Conservation (phyloP, 1,139 yeast genomes). For the Diutina pseudorugosa region DNA sequence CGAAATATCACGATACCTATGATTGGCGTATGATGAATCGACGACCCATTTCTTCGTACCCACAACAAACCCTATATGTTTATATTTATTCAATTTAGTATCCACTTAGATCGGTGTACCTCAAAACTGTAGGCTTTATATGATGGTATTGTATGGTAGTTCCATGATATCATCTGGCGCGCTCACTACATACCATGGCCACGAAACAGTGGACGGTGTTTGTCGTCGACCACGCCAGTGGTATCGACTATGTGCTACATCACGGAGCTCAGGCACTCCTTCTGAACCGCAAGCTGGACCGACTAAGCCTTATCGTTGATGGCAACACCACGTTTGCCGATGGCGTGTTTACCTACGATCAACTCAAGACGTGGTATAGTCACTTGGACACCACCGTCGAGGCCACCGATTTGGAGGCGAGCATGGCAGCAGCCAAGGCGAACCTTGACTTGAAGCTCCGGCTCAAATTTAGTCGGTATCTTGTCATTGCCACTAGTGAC, state of each 20-base stretch:
- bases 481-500: neutral
- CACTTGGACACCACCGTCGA: neutral
- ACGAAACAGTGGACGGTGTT: conserved; percentile 3
- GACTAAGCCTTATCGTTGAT: neutral
- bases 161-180: neutral
- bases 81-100: too few relatives aligned
- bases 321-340: neutral
- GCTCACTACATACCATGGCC: neutral
- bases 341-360: neutral
- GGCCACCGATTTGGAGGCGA: neutral
- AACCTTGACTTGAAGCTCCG: neutral
- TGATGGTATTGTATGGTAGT: too few relatives aligned
- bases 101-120: too few relatives aligned
- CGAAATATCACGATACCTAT: too few relatives aligned
- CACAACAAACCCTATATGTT: too few relatives aligned
- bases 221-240: neutral
- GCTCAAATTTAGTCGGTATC: neutral
- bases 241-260: neutral
- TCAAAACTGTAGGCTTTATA: too few relatives aligned
- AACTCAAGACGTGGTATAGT: neutral
- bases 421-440: neutral
- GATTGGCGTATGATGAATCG: too few relatives aligned
- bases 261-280: neutral
- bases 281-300: conserved; percentile 1
- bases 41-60: too few relatives aligned